A percentile compares a stretch with the other conserved stretches of the same genome.
Evolutionary conservation across 768 basidiomycete species (phyloP).

Genomic region (Strobilomyces dryophilus): DNA sequence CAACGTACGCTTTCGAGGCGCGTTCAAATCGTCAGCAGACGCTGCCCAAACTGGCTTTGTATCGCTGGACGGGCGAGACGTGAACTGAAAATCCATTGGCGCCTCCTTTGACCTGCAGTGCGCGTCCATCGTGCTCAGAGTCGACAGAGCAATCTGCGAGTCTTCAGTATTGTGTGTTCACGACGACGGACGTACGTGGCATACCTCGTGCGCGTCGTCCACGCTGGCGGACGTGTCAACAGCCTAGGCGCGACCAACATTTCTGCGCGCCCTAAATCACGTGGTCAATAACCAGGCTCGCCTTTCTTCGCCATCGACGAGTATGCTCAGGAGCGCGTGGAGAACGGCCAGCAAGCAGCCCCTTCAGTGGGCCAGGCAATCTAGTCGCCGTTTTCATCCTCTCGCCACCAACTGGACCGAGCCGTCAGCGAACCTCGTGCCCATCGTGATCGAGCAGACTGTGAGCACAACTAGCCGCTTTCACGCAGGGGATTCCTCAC

Average conservation of each 20-base stretch:
- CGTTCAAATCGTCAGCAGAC: slow-evolving; percentile 41
- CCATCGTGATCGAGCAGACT: slow-evolving; percentile 92
- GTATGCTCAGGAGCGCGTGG: slow-evolving; percentile 30
- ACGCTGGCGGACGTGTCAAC: neutral
- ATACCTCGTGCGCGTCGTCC: slow-evolving; percentile 16
- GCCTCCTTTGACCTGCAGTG: slow-evolving; percentile 63
- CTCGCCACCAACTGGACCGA: slow-evolving; percentile 42
- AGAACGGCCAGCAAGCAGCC: slow-evolving; percentile 18
- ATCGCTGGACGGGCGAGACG: slow-evolving; percentile 52
- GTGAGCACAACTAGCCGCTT: slow-evolving; percentile 37
- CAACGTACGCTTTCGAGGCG: slow-evolving; percentile 68
- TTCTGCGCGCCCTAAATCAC: slow-evolving; percentile 19
- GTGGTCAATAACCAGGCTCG: slow-evolving; percentile 16
- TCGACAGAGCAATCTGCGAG: neutral
- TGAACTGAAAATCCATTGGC: slow-evolving; percentile 90
- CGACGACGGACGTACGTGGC: neutral
- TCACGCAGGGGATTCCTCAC: slow-evolving; percentile 14
- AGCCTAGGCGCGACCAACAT: slow-evolving; percentile 14
- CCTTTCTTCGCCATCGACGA: slow-evolving; percentile 4
- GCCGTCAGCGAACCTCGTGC: slow-evolving; percentile 66
- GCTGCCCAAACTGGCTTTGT: slow-evolving; percentile 58
- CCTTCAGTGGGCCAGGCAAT: slow-evolving; percentile 8
- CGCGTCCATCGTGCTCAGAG: slow-evolving; percentile 20
- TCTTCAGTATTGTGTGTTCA: neutral
- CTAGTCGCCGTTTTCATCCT: slow-evolving; percentile 50